Evolutionary conservation across 306 rosid genomes (phyloP), one percentile per base, ranked within the genome.

Genomic region (Prinsepia uniflora): DNA sequence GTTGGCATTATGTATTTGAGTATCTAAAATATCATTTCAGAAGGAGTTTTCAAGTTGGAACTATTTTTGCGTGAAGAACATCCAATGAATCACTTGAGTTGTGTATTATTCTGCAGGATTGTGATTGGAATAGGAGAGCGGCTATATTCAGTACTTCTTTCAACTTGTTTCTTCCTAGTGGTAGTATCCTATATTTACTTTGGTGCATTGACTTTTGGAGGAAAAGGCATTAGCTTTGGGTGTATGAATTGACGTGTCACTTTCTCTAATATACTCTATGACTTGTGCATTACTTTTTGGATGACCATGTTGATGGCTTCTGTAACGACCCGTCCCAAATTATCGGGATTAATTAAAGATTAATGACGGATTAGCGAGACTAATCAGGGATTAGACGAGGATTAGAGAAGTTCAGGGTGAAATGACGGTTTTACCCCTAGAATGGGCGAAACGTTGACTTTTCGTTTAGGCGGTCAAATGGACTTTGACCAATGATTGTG

Each of bases 21-120:
- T 79, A 10, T 68, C 62, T 78, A 50, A 58, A 48, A 68, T 65
- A 42, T 68, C 36, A 71, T 8, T 54, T 54, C 74, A 93, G 98
- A 97, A 18, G 98, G 98, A 13, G 98, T 93, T 71, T 93, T 93
- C 89, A 93, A 93, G 81, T 84, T 93, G 85, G 98, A 93, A 81
- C 82, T 93, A 46, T 93, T 93, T 87, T 84, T 93, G 77, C 98
- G 97, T 12, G 98, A 90, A 79, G 98, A 93, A 83, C 90, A 93
- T 87, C 98, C 98, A 72, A 93, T 93, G 98, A n/a, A 49, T 73
- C 56, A 22, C 49, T 18, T 0, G 17, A 10, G 13, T 24, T 19
- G 50, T 12, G 12, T 57, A 20, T 75, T 24, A 52, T 64, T 64
- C 58, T 72, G 57, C 86, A 89, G 98, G 94, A 81, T 89, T 72